Evolutionary conservation across 768 basidiomycete genomes (phyloP), one percentile per base, ranked within the genome.

Genomic region (Pleurotus cornucopiae): DNA sequence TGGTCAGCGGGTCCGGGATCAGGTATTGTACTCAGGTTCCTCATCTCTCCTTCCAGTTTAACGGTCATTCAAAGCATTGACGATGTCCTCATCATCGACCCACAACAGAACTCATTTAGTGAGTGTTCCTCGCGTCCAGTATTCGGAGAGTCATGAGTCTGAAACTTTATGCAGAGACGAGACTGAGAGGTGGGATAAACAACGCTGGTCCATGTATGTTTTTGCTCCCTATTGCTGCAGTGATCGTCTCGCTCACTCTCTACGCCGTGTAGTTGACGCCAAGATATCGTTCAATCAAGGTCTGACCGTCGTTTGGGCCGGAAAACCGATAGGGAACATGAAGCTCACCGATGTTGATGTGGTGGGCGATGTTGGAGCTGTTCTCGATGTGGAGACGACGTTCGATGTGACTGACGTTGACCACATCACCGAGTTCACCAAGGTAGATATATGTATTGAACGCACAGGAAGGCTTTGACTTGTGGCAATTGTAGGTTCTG

Each of bases 131-230:
- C 20, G 55, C 60, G 16, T 7, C n/a, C 30, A 18, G 12, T 4
- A 1, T 20, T 49, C 4, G 11, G 26, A 21, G 12, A 12, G 6
- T 30, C 26, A 47, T 30, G 38, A 51, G 3, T 14, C 45, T 37
- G 40, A 23, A 20, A 23, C 21, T 9, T n/a, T 38, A 12, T 39
- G 13, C 53, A 85, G 83, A 67, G 20, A 76, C 80, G 2, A 67
- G 69, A 48, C 66, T 90, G 54, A 80, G 76, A 30, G 88, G 88
- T 20, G 78, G 75, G 23, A 87, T 90, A 59, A 79, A 76, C 12
- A 82, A 88, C 49, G 80, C 88, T 25, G 88, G 88, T 13, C 88
- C 88, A 43, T 89, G 86, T 88, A 67, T 57, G 85, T 68, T 14
- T 34, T 30, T 45, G 26, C 56, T 11, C 16, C 5, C 7, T 34